These are phyloP conservation scores for Kregervanrija fluxuum DNA, from an alignment of 805 yeast species.

Conservation along the genomic window DNA sequence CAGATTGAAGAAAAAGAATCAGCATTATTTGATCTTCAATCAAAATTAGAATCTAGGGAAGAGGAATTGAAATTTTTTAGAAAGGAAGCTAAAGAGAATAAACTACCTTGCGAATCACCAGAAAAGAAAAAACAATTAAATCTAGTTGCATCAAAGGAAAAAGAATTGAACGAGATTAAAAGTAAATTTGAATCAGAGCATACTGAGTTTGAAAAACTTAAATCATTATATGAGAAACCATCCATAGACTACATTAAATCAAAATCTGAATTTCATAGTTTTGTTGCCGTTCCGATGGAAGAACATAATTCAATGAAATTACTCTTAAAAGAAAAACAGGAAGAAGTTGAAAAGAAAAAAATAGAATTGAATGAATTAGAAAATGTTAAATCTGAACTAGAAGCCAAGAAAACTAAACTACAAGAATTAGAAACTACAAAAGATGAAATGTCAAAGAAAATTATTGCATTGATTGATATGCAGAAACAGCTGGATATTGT, in stretches of 20 bases:
- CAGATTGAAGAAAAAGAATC: too few relatives aligned
- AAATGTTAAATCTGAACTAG: background rate
- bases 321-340: too few relatives aligned
- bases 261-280: conserved; percentile 8
- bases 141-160: background rate
- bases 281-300: conserved; percentile 9
- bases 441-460: background rate
- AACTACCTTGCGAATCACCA: background rate
- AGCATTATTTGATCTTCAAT: too few relatives aligned
- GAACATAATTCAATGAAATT: conserved; percentile 3
- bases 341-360: too few relatives aligned
- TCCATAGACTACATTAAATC: conserved; percentile 13
- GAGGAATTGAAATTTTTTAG: background rate
- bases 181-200: too few relatives aligned
- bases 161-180: conserved; percentile 3
- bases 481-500: conserved; percentile 4
- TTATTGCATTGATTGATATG: background rate
- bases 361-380: background rate
- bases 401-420: background rate
- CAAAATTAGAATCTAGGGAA: background rate
- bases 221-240: conserved; percentile 11
- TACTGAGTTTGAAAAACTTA: background rate
- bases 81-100: background rate
- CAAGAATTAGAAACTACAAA: background rate
- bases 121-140: background rate